Evolutionary conservation across 805 yeast genomes (phyloP), one percentile per base, ranked within the genome.

Genomic region (Kazachstania martiniae): DNA sequence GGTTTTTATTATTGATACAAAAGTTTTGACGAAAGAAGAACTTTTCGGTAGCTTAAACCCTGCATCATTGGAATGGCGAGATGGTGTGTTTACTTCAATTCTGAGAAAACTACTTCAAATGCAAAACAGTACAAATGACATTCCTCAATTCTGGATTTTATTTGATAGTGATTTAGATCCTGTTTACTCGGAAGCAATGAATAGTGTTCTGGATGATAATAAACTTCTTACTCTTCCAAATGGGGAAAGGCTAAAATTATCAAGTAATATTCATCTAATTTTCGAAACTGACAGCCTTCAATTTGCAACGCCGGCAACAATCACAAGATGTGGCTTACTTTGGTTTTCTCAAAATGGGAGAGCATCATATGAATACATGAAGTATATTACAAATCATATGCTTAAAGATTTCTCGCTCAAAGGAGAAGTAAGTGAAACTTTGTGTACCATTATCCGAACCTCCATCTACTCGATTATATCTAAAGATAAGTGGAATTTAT

Each of bases 91-190:
- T 32, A 82, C 94, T 0, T 53, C 71, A 8, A 65, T 78, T 6
- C 46, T 89, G 27, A 61, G 97, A 40, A 63, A 61, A 32, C 66
- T 79, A 1, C 51, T 50, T 18, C 54, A 53, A 3, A 40, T 37
- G 14, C 7, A 27, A 5, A 13, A 27, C 4, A 37, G 33, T 12
- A 15, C 27, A 6, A 29, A 23, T 8, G 68, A 65, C 3, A 76
- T 76, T 39, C 42, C 69, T 12, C 59, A 80, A 27, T 65, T 75
- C 12, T 86, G 94, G 91, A 67, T 89, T 37, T 67, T 87, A 0
- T 81, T 89, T 49, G 96, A 89, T 56, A 93, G 96, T 25, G 95
- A 85, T 44, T 71, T 89, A 22, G 96, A 89, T 49, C 96, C 97
- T 0, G 76, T 73, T 25, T 89, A 96, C 94, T 84, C 84, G 1